phyloP scores from a whole-genome alignment of 108 stramenopile genomes.

The Licmophora abbreviata region DNA sequence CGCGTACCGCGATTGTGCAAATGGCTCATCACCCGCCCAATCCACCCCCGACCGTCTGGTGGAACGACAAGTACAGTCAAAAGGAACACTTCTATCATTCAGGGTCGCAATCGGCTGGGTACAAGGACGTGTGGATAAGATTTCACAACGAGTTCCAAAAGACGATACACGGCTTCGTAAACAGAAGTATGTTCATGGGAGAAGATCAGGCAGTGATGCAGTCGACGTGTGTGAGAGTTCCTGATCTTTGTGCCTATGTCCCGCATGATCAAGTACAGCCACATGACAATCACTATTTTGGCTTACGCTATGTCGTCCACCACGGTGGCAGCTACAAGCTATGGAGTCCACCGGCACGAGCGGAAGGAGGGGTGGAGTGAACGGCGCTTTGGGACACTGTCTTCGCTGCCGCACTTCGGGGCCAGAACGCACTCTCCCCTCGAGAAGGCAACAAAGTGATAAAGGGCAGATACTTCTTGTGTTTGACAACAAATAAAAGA shows the following conservation, averaged over 20 bases:
- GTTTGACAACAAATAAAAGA: too few species aligned
- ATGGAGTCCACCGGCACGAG: constrained; percentile 6
- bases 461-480: too few species aligned
- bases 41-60: constrained; percentile 20
- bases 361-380: too few species aligned
- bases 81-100: constrained; percentile 39
- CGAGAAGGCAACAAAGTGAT: too few species aligned
- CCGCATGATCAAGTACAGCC: constrained; percentile 15
- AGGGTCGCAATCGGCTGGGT: constrained; percentile 36
- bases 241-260: constrained; percentile 43
- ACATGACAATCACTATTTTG: constrained; percentile 54
- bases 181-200: constrained; percentile 41
- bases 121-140: constrained; percentile 26
- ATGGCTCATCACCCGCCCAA: constrained; percentile 44
- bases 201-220: constrained; percentile 56
- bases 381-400: too few species aligned
- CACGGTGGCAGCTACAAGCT: constrained; percentile 12
- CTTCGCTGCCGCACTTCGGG: too few species aligned
- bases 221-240: constrained; percentile 25
- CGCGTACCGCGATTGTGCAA: constrained; percentile 26
- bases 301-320: constrained; percentile 31
- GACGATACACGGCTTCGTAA: constrained; percentile 32
- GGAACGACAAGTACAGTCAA: constrained; percentile 38
- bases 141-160: constrained; percentile 39
- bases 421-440: too few species aligned